Evolutionary conservation across 495 filamentous ascomycete species (phyloP), one percentile per base, ranked within the genome.

Genomic region (Hyaloscypha hepaticicola): DNA sequence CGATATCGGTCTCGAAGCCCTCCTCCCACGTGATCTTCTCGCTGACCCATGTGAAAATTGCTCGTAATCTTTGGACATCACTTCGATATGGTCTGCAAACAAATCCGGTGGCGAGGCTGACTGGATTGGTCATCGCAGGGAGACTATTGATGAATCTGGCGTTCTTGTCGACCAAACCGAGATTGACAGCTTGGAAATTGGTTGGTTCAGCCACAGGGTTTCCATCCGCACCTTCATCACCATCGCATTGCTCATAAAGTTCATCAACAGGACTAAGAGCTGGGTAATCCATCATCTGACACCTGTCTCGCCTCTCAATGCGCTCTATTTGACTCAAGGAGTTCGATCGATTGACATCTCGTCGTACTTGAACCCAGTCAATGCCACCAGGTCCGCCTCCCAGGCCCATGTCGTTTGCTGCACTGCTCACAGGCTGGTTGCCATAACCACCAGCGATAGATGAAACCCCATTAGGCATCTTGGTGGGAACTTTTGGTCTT

Each of bases 21-120:
- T 97, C 93, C 55, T 99, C 95, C 94, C 95, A 99, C n/a, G 84
- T 84, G 56, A 99, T 87, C 71, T 95, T 95, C 73, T 98, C 95
- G 22, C 92, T 85, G 28, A 97, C 91, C 93, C 94, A 99, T 11
- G 89, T 97, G 72, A 97, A 99, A 57, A 98, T 97, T 1, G 95
- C 92, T 24, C 95, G 84, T 5, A 98, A 80, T 41, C 93, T 85
- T 72, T 99, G 95, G 1, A 97, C 91, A 69, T 98, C 96, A 73
- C 91, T 97, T 57, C 93, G 86, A 72, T 97, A 96, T 5, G 96
- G 96, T 50, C 96, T 87, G 70, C 96, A 98, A 28, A 99, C 86
- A 70, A 96, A 96, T 7, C 89, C 91, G 60, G 96, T 93, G 1
- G 93, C 93, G 25, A 99, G 83, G 61, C 87, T 91, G 58, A 88